A percentile compares a stretch with the other conserved stretches of the same genome.
These are phyloP conservation scores for Colletotrichum sp. DNA, from an alignment of 2,329 filamentous ascomycete genomes.

Conservation along the genomic window DNA sequence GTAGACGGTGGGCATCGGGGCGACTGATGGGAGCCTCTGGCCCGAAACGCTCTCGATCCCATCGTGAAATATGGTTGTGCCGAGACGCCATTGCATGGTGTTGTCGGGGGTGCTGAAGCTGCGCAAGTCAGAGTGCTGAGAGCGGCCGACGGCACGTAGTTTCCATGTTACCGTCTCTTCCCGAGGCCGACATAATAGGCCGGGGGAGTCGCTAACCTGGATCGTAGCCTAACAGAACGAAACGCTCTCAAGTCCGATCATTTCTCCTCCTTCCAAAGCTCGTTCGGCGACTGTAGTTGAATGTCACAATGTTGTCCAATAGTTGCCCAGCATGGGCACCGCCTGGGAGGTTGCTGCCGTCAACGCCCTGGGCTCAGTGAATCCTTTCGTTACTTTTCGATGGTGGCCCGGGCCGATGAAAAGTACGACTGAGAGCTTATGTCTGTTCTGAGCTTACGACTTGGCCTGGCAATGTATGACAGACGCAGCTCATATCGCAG, in stretches of 20 bases:
- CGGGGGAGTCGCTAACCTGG: neutral
- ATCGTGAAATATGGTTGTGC: neutral
- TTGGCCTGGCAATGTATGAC: neutral
- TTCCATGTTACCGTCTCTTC: slow-evolving; percentile 2
- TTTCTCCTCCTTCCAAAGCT: neutral
- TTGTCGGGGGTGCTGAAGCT: neutral
- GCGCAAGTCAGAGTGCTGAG: neutral
- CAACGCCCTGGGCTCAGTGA: neutral
- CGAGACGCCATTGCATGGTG: neutral
- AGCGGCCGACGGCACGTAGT: slow-evolving; percentile 1
- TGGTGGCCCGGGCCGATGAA: neutral
- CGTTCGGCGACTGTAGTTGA: neutral
- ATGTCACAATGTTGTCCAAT: neutral
- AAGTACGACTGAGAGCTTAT: neutral
- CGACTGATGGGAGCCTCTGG: neutral
- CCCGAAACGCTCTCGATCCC: neutral
- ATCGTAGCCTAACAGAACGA: neutral
- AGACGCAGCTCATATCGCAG: neutral
- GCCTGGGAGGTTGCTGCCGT: neutral
- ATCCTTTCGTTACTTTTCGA: neutral
- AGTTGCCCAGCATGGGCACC: neutral
- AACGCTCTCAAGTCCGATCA: neutral
- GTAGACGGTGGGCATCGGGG: neutral
- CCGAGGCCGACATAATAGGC: neutral
- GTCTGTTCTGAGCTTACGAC: neutral